Evolutionary conservation across 2,329 filamentous ascomycete species (phyloP), one percentile per base, ranked within the genome.

Genomic region (Fusarium nisikadoi): DNA sequence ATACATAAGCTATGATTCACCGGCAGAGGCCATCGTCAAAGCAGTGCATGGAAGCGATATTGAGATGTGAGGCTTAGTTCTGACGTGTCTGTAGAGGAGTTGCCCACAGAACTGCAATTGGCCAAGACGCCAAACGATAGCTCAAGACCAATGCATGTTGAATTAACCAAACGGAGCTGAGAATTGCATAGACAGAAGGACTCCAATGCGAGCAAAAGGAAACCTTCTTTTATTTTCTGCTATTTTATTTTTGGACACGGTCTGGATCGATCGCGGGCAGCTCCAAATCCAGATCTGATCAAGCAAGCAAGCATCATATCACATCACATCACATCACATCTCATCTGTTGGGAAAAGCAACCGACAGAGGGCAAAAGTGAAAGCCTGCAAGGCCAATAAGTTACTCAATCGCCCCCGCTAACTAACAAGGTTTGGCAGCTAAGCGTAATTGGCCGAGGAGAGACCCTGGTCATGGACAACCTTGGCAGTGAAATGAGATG

Each of bases 401-500:
- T 52, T n/a, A 36, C 6, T 41, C 36, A 17, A 29, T 53, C n/a
- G 31, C 35, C 47, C 36, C 36, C 27, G 13, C 47, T 23, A 62
- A 41, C 42, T 45, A 57, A 46, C 49, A 50, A 58, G 58, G 71
- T 33, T 66, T 71, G 42, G 47, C 29, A 61, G 43, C 54, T 65
- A 68, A 72, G 54, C 64, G 69, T 65, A 65, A 72, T 72, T 72
- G 70, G 59, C 58, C 52, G 52, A 59, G 42, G 14, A 60, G 58
- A 53, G 29, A 60, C 49, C 72, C 72, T 43, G 63, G 72, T 57
- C 54, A 42, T 62, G 39, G 50, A 65, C 43, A 62, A 57, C 52
- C 67, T 69, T 69, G 69, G 67, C 56, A 64, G 69, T 57, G 72
- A 74, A 74, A 74, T 74, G 70, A 74, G 70, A 73, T 75, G 62